Conservation (phyloP, 1,284 basidiomycete species). For the Heterobasidion parviporum region DNA sequence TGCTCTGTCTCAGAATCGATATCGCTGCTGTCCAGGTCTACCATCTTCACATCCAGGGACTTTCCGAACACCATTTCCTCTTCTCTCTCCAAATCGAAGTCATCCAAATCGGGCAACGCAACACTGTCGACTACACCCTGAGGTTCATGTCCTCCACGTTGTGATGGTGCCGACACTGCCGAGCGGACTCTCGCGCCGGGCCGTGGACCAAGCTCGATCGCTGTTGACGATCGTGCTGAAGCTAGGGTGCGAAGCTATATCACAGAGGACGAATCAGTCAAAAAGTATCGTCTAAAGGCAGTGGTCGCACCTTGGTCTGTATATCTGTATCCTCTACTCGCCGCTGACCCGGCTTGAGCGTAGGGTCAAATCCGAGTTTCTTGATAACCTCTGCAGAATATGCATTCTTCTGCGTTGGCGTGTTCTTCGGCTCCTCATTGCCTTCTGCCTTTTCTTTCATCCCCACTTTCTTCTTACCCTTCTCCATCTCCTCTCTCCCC, state of each 20-base stretch:
- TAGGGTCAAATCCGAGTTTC: conserved; percentile 68
- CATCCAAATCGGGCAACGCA: conserved; percentile 12
- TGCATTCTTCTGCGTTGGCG: conserved; percentile 28
- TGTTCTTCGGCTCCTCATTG: conserved; percentile 2
- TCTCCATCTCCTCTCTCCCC: conserved; percentile 9
- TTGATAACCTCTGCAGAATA: conserved; percentile 62
- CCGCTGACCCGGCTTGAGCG: conserved; percentile 38
- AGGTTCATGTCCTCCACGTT: background rate
- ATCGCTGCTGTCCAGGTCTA: background rate
- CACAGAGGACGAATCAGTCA: background rate
- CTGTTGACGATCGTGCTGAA: conserved; percentile 5
- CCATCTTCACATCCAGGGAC: conserved; percentile 3
- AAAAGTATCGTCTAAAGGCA: background rate
- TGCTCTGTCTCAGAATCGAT: background rate
- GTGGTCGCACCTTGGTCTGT: conserved; percentile 4
- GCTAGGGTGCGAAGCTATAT: conserved; percentile 7
- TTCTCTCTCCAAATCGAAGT: conserved; percentile 15
- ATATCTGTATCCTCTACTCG: conserved; percentile 22
- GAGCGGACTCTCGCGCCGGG: conserved; percentile 8
- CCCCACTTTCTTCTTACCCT: conserved; percentile 8
- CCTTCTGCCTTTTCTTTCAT: background rate
- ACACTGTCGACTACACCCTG: background rate
- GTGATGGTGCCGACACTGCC: conserved; percentile 9
- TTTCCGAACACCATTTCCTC: conserved; percentile 15
- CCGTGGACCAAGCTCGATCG: conserved; percentile 7